Evolutionary conservation across 1,284 basidiomycete genomes (phyloP).

Genomic region (Ceratobasidium sp.): DNA sequence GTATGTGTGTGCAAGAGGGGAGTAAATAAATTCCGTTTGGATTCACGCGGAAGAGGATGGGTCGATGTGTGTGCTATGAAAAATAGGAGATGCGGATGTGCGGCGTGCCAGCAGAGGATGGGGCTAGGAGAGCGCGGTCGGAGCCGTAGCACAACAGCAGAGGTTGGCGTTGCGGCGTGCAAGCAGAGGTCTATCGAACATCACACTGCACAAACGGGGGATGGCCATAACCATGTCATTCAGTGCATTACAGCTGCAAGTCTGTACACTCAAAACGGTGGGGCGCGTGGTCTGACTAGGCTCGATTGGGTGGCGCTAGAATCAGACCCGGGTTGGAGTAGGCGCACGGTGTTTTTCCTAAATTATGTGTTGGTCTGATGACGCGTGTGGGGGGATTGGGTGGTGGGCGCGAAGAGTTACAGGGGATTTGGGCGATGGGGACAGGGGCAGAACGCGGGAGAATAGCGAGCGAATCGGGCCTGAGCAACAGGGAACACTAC

Average conservation of each 20-base stretch:
- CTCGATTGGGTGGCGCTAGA: constrained; percentile 6
- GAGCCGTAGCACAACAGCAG: no score
- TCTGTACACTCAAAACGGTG: constrained; percentile 12
- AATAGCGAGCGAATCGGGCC: background rate
- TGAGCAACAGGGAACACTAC: background rate
- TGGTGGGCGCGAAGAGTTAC: no score
- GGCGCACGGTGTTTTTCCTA: no score
- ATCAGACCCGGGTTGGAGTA: no score
- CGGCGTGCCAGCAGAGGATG: background rate
- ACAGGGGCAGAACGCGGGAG: constrained; percentile 10
- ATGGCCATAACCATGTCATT: background rate
- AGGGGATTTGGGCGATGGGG: constrained; percentile 17
- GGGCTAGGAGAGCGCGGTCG: no score
- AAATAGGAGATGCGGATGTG: background rate
- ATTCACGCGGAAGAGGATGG: background rate
- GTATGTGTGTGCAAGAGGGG: background rate
- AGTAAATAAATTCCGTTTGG: background rate
- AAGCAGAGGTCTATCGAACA: background rate
- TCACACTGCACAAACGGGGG: background rate
- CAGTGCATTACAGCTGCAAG: background rate
- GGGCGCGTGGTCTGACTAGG: background rate
- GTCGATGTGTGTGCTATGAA: background rate
- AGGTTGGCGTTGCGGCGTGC: no score
- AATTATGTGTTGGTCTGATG: no score
- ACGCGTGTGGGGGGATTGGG: background rate